Percentiles rank a stretch among this genome's conserved stretches.
phyloP scores from a whole-genome alignment of 2,329 filamentous ascomycete species.

The Epichloe festucae region DNA sequence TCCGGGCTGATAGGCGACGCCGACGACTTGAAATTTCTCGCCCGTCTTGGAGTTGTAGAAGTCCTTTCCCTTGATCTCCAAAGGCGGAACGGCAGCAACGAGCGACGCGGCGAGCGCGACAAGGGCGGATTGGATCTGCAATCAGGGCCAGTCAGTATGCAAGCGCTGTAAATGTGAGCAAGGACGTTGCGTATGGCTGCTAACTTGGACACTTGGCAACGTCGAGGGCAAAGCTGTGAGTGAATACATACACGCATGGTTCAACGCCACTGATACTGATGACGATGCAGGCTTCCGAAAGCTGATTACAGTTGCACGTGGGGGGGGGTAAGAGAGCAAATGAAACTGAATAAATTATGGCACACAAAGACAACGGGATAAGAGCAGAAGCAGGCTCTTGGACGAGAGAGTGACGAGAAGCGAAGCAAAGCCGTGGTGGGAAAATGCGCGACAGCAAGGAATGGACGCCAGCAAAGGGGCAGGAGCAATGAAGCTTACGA shows the following conservation, averaged over 20 bases:
- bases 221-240: background rate
- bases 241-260: conserved; percentile 11
- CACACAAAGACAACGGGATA: background rate
- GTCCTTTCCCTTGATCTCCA: conserved; percentile 42
- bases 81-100: conserved; percentile 42
- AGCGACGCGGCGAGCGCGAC: conserved; percentile 39
- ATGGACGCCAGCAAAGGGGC: conserved; percentile 1
- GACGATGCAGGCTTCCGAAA: background rate
- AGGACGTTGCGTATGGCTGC: too few species aligned
- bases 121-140: conserved; percentile 30
- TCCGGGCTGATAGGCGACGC: conserved; percentile 57
- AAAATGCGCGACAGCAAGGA: background rate
- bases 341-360: background rate
- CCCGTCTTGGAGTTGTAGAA: conserved; percentile 48
- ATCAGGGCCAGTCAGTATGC: conserved; percentile 6
- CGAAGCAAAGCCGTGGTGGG: conserved; percentile 6
- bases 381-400: background rate
- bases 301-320: conserved; percentile 1
- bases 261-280: background rate
- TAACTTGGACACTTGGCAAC: background rate
- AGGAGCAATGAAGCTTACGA: background rate
- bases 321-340: background rate
- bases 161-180: background rate
- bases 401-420: conserved; percentile 12
- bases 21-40: conserved; percentile 51